A percentile compares a stretch with the other conserved stretches of the same genome.
Evolutionary conservation across 2,329 filamentous ascomycete species (phyloP).

Genomic region (Phyllosticta citribraziliensis): DNA sequence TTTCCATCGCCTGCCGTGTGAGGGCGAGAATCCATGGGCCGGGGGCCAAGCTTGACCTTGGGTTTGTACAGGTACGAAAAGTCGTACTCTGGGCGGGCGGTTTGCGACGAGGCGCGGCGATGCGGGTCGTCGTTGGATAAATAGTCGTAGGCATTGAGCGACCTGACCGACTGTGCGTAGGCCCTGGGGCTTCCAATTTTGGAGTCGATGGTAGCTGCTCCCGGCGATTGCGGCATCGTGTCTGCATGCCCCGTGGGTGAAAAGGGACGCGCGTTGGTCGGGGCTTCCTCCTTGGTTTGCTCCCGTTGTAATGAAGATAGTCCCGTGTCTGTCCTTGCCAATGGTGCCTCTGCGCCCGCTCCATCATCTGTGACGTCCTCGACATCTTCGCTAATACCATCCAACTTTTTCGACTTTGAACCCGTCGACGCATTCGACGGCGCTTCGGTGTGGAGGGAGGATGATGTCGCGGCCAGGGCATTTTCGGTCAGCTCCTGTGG

Average conservation of each 20-base stretch:
- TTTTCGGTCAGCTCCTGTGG: slow-evolving; percentile 78
- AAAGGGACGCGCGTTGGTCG: slow-evolving; percentile 3
- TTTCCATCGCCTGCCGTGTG: slow-evolving; percentile 49
- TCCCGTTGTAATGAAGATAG: background rate
- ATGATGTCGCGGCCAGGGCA: slow-evolving; percentile 79
- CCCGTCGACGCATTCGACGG: slow-evolving; percentile 76
- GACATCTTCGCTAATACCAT: slow-evolving; percentile 90
- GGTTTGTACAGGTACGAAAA: slow-evolving; percentile 51
- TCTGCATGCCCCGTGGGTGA: slow-evolving; percentile 5
- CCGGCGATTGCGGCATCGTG: slow-evolving; percentile 4
- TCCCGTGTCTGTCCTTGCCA: slow-evolving; percentile 4
- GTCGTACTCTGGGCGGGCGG: slow-evolving; percentile 31
- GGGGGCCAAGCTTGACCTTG: slow-evolving; percentile 81
- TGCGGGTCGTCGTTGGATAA: slow-evolving; percentile 23
- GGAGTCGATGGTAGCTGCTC: slow-evolving; percentile 14
- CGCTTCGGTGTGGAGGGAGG: slow-evolving; percentile 79
- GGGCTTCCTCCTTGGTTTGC: slow-evolving; percentile 5
- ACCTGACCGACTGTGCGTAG: slow-evolving; percentile 10
- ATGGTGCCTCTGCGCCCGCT: background rate
- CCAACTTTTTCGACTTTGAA: slow-evolving; percentile 62
- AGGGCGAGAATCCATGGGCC: slow-evolving; percentile 56
- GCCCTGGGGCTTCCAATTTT: slow-evolving; percentile 14
- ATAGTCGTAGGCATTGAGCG: slow-evolving; percentile 9
- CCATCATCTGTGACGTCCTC: slow-evolving; percentile 47
- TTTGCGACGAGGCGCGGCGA: slow-evolving; percentile 34